These are phyloP conservation scores for Phytophthora pini DNA, from an alignment of 352 stramenopile species.

Conservation along the genomic window DNA sequence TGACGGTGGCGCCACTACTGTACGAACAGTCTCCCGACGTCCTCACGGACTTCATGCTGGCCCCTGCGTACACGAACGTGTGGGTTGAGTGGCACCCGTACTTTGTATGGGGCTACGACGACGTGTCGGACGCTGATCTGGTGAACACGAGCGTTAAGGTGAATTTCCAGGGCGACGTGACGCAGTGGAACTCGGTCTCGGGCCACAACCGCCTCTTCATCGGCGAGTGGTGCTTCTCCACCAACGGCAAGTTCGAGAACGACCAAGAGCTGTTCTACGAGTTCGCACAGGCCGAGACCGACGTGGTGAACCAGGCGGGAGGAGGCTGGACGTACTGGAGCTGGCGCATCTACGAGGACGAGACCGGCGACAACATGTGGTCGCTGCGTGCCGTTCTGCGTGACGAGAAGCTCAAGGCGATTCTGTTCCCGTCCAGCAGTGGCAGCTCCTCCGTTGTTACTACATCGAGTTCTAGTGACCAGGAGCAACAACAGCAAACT, in stretches of 20 bases:
- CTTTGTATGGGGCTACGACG: conserved; percentile 84
- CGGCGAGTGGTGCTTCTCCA: conserved; percentile 71
- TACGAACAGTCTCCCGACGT: conserved; percentile 53
- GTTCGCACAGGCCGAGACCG: conserved; percentile 54
- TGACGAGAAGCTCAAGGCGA: conserved; percentile 44
- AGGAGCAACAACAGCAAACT: conserved; percentile 11
- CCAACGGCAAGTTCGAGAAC: conserved; percentile 63
- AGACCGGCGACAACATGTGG: conserved; percentile 66
- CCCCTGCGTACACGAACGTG: conserved; percentile 63
- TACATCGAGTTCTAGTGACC: conserved; percentile 12
- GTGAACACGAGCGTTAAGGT: conserved; percentile 52
- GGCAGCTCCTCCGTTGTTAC: conserved; percentile 14
- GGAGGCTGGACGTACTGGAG: conserved; percentile 83
- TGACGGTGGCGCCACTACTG: conserved; percentile 62
- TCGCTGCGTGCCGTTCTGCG: conserved; percentile 66
- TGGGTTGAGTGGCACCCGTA: conserved; percentile 88
- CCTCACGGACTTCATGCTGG: conserved; percentile 62
- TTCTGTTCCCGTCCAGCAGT: conserved; percentile 33
- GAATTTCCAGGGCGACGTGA: conserved; percentile 46
- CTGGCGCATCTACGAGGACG: conserved; percentile 74
- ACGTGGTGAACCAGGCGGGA: conserved; percentile 56
- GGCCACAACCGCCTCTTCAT: conserved; percentile 61
- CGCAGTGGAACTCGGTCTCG: conserved; percentile 46
- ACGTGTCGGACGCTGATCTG: conserved; percentile 54
- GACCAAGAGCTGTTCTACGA: conserved; percentile 50